A percentile compares a stretch with the other conserved stretches of the same genome.
These are phyloP conservation scores for Ophiostoma triangulosporum DNA, from an alignment of 2,329 filamentous ascomycete genomes.

Conservation along the genomic window DNA sequence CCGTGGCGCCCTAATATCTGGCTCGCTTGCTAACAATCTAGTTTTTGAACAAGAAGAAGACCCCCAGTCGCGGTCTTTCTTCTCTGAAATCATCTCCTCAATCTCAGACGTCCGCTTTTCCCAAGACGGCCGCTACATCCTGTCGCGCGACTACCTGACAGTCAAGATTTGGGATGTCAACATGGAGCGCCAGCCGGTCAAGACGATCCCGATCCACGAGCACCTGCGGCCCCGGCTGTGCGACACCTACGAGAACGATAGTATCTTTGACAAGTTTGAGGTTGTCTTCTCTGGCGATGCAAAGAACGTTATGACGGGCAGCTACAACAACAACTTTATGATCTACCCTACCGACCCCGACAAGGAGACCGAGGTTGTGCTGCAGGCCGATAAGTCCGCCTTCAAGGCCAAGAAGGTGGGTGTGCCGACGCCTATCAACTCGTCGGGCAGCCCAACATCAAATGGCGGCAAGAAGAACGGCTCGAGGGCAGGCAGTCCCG, in stretches of 20 bases:
- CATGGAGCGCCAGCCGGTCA: constrained; percentile 94
- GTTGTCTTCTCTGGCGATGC: constrained; percentile 97
- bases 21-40: constrained; percentile 5
- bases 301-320: constrained; percentile 98
- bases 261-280: constrained; percentile 99
- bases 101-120: constrained; percentile 98
- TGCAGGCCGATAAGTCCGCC: constrained; percentile 95
- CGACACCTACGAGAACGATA: constrained; percentile 98
- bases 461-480: constrained; percentile 75
- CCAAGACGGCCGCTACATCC: constrained; percentile 87
- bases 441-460: constrained; percentile 56
- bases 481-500: constrained; percentile 78
- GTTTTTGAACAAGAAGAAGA: constrained; percentile 99
- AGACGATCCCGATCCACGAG: constrained; percentile 98
- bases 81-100: constrained; percentile 98
- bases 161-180: constrained; percentile 99
- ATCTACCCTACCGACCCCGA: constrained; percentile 95
- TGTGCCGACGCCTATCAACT: constrained; percentile 91
- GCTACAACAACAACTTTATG: constrained; percentile 99
- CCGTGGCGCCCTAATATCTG: too few relatives aligned
- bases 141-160: constrained; percentile 93
- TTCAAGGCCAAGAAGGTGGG: constrained; percentile 99
- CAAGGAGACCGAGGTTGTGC: constrained; percentile 91
- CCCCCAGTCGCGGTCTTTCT: constrained; percentile 91
- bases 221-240: constrained; percentile 87